Evolutionary conservation across 2,329 filamentous ascomycete genomes (phyloP), one percentile per base, ranked within the genome.

Genomic region (Talaromyces amestolkiae): DNA sequence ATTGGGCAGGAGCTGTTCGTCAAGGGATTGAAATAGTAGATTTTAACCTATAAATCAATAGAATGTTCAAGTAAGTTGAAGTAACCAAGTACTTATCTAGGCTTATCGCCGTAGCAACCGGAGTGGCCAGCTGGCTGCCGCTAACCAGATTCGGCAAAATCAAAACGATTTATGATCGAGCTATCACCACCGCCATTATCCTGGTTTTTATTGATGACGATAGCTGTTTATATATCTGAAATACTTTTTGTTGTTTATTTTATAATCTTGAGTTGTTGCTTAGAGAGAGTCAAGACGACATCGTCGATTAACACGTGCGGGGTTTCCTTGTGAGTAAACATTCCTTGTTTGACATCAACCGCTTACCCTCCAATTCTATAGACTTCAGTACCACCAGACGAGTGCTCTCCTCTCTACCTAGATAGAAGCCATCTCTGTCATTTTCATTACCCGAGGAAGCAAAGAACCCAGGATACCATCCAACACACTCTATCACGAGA

Each of bases 1-100:
- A 75, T 85, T 62, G 79, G 79, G 0, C 72, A 76, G 35, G 78
- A 81, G 64, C 71, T 84, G 53, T 72, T 84, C 59, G 76, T 70
- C 3, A 81, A 76, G 63, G 79, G 78, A 4, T 37, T 77, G 31
- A 72, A 67, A 54, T 51, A 27, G 24, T 47, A 19, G 15, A 8
- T 19, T 1, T 2, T n/a, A n/a, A 3, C n/a, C 41, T 43, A 43
- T 15, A 43, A n/a, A 4, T 43, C 15, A 17, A 43, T n/a, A 24
- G 22, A 47, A 31, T 31, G 1, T 31, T 31, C 27, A 31, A 31
- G 27, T 31, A 31, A 31, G 27, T 31, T 31, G 27, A 31, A 31
- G 27, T 31, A 31, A 31, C 6, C 3, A 19, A 17, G 15, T 54
- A 3, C 17, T 54, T 35, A 35, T 54, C 51, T 10, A 1, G 13